phyloP scores from a whole-genome alignment of 2,329 filamentous ascomycete species.

The Huntiella bhutanensis region DNA sequence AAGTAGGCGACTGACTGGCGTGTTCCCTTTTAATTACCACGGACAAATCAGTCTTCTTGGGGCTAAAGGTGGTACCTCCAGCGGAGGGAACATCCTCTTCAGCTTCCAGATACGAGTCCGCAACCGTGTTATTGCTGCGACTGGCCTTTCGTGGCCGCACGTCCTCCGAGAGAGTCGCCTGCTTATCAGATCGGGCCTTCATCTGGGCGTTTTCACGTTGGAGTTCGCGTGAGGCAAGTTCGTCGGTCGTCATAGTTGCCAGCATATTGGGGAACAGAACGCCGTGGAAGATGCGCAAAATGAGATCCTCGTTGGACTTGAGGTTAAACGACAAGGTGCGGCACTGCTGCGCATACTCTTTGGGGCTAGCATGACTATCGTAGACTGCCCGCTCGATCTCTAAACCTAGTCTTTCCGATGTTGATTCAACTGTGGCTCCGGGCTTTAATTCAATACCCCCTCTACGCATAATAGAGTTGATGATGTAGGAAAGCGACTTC shows the following conservation, averaged over 20 bases:
- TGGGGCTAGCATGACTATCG: conserved; percentile 32
- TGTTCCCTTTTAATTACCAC: conserved; percentile 19
- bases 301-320: conserved; percentile 68
- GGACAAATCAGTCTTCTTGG: neutral
- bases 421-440: conserved; percentile 40
- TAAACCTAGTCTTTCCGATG: conserved; percentile 53
- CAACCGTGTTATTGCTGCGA: conserved; percentile 76
- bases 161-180: conserved; percentile 64
- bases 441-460: conserved; percentile 43
- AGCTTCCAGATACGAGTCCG: conserved; percentile 33
- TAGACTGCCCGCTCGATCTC: conserved; percentile 59
- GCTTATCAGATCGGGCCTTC: conserved; percentile 61
- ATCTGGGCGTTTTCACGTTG: conserved; percentile 60
- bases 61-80: conserved; percentile 12
- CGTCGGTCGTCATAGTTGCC: conserved; percentile 72
- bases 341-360: conserved; percentile 42
- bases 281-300: conserved; percentile 54
- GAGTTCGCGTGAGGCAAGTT: conserved; percentile 81
- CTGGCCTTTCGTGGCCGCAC: conserved; percentile 82
- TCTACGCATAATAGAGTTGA: conserved; percentile 48
- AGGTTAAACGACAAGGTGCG: conserved; percentile 69
- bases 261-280: conserved; percentile 56
- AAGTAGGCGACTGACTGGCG: conserved; percentile 29
- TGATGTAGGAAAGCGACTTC: conserved; percentile 47
- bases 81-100: conserved; percentile 15